Evolutionary conservation across 306 rosid genomes (phyloP), one percentile per base, ranked within the genome.

Genomic region (Gillenia trifoliata): DNA sequence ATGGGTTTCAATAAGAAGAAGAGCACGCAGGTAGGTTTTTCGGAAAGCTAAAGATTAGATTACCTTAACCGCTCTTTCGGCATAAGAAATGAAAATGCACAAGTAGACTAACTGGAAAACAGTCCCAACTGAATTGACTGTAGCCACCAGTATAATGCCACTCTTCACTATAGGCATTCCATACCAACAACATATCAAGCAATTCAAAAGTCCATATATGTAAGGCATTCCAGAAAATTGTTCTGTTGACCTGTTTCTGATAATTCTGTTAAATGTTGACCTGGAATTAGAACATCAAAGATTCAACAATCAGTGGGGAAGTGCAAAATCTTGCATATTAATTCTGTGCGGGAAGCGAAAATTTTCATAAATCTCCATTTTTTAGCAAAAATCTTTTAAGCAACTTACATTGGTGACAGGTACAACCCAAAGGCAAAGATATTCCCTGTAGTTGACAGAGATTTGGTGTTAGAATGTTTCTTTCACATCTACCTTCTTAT

Each of bases 151-250:
- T 75, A 81, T 81, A 25, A 70, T 72, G 8, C 60, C 81, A 2
- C 74, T 77, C 20, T 75, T 60, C 2, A 84, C 74, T 3, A 75
- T 20, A 41, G 85, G 85, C 36, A 29, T 60, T 26, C 77, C 83
- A 72, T 81, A 81, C 85, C 83, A 84, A 5, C 78, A 63, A 72
- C 88, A 84, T 43, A 81, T 78, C 77, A 85, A 72, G 75, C 85
- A 81, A 72, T 72, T 85, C 68, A 81, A 17, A 60, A 85, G 43
- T 23, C 81, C 76, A 70, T 81, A 85, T 33, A 81, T 49, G 64
- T 81, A 85, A 55, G 85, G 88, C 79, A 85, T 56, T 57, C 81
- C 83, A 4, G 85, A 81, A 60, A 85, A 85, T 34, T 81, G 83
- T 73, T 85, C 82, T 50, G 83, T 85, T 56, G 88, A 85, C 16